Conservation (phyloP, 768 basidiomycete species). For the Amanita thiersii region DNA sequence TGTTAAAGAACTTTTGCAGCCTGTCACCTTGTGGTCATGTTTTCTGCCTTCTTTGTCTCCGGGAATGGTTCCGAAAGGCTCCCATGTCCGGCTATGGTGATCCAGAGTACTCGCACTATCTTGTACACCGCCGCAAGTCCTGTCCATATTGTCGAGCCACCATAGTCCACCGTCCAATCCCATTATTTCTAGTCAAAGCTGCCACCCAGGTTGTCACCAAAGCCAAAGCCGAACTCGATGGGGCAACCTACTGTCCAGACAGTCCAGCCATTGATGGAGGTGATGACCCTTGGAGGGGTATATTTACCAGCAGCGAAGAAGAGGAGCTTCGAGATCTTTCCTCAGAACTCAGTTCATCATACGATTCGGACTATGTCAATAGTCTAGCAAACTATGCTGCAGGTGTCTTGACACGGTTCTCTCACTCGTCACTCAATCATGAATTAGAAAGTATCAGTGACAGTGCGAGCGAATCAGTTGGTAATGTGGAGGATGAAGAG, state of each 20-base stretch:
- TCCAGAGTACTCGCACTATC: conserved; percentile 30
- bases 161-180: conserved; percentile 53
- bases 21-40: conserved; percentile 73
- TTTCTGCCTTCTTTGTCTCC: conserved; percentile 64
- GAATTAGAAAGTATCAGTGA: conserved; percentile 8
- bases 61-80: conserved; percentile 72
- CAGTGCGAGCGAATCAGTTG: conserved; percentile 11
- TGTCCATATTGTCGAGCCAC: conserved; percentile 65
- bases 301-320: conserved; percentile 45
- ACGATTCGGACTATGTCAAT: conserved; percentile 19
- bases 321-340: conserved; percentile 25
- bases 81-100: conserved; percentile 34
- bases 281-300: conserved; percentile 63
- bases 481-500: conserved; percentile 10
- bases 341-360: conserved; percentile 16
- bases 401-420: neutral
- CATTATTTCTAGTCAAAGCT: conserved; percentile 61
- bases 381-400: conserved; percentile 26
- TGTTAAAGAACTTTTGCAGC: conserved; percentile 23
- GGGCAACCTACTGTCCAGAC: conserved; percentile 10
- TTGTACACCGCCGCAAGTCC: conserved; percentile 55
- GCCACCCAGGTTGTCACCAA: conserved; percentile 42
- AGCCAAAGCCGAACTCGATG: conserved; percentile 20
- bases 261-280: conserved; percentile 24
- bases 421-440: conserved; percentile 5